Conservation (phyloP, 2,329 filamentous ascomycete species). For the Trichoderma sp. region DNA sequence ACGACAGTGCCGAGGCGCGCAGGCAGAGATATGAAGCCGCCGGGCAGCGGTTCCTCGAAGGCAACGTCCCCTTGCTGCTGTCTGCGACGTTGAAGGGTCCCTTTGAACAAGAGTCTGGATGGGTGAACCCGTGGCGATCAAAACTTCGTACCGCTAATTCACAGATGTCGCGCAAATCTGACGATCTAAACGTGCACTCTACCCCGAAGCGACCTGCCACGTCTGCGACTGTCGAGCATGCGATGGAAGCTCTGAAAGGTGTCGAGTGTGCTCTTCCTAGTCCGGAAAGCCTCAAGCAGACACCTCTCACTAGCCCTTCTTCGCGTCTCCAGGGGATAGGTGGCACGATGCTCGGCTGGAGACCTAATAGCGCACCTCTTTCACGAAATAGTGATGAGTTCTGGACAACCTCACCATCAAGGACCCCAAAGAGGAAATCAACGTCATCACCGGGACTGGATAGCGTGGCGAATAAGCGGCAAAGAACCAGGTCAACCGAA, state of each 20-base stretch:
- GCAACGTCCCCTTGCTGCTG: conserved; percentile 56
- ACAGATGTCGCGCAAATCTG: not conserved
- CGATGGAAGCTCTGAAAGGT: conserved; percentile 6
- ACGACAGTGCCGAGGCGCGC: conserved; percentile 48
- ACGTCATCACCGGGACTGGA: not conserved
- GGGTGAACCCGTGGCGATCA: conserved; percentile 41
- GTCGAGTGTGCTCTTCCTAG: conserved; percentile 46
- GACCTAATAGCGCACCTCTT: conserved; percentile 23
- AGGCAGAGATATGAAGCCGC: conserved; percentile 60
- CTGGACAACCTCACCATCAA: conserved; percentile 20
- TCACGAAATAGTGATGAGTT: conserved; percentile 25
- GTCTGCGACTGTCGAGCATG: not conserved
- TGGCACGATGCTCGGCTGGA: conserved; percentile 39
- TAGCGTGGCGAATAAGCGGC: not conserved
- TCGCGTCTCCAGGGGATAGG: conserved; percentile 38
- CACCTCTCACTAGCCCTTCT: conserved; percentile 32
- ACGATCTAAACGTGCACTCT: not conserved
- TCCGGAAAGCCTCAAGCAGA: conserved; percentile 44
- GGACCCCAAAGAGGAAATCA: conserved; percentile 8
- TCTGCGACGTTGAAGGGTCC: conserved; percentile 65
- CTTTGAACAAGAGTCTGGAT: conserved; percentile 47
- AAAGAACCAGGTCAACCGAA: not conserved
- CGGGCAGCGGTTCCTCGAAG: conserved; percentile 59
- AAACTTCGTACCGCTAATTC: conserved; percentile 31
- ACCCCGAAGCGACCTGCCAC: not conserved